Evolutionary conservation across 2,329 filamentous ascomycete species (phyloP), one percentile per base, ranked within the genome.

Genomic region (Diaporthe longicolla): DNA sequence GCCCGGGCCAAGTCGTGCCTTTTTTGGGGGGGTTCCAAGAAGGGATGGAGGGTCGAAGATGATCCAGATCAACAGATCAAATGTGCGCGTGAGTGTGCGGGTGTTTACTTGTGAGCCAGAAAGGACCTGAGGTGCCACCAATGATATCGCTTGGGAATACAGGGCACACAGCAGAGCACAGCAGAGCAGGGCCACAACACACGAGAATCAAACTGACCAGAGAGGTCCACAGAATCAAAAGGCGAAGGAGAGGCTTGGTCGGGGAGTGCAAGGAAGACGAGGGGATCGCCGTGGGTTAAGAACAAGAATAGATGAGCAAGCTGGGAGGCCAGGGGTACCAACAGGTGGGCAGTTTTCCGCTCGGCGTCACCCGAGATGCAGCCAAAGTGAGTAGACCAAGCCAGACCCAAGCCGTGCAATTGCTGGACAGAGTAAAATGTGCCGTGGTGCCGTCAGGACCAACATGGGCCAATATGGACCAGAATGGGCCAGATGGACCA

Each of bases 301-400:
- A 73, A 70, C 43, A 59, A 70, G 52, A 58, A 32, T 57, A 59
- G 68, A 58, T 54, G 55, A 68, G 35, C 24, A 54, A 32, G 24
- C 17, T 40, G 55, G 61, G 70, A 63, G 45, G 59, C 59, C 55
- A 32, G 40, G 45, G 70, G 73, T 70, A 45, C 57, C 37, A 48
- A 24, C 45, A 43, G 40, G 66, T 73, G 71, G 74, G 74, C 74
- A 73, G 74, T 71, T 75, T 61, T 55, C 70, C 57, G 58, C 74
- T 73, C 74, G 74, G 71, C 70, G 54, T 73, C 71, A 70, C 66
- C 74, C 71, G 74, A 75, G 71, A 54, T 66, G 58, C 69, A 74
- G 21, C 48, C 63, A 66, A 35, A 66, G 63, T 66, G 45, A 52
- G 63, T 66, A 66, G 63, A 52, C 63, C 43, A 48, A 35, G 29